These are phyloP conservation scores for Mycena galericulata DNA, from an alignment of 768 basidiomycete species.

Conservation along the genomic window DNA sequence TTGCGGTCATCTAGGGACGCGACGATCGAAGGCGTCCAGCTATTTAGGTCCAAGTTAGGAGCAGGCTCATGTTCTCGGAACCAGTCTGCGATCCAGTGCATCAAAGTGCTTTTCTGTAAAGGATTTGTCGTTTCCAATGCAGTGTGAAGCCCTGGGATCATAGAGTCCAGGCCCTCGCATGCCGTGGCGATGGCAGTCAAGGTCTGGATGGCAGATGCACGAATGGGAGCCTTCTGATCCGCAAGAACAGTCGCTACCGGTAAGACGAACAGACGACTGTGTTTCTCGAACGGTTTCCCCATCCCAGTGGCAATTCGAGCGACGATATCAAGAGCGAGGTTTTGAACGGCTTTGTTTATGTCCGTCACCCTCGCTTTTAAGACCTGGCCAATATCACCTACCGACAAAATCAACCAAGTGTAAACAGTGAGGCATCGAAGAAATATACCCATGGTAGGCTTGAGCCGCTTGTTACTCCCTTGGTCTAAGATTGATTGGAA, in stretches of 20 bases:
- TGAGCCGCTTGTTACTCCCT: conserved; percentile 92
- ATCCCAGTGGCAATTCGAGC: conserved; percentile 92
- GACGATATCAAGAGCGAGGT: conserved; percentile 90
- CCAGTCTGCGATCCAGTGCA: conserved; percentile 86
- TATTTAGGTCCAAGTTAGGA: conserved; percentile 72
- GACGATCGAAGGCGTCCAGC: conserved; percentile 75
- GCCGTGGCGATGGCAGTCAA: conserved; percentile 87
- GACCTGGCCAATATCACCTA: conserved; percentile 91
- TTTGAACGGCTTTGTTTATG: conserved; percentile 94
- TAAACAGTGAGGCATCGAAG: background rate
- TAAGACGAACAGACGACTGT: conserved; percentile 78
- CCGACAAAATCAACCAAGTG: conserved; percentile 15
- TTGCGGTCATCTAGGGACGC: conserved; percentile 91
- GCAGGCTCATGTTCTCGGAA: conserved; percentile 73
- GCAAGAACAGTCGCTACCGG: conserved; percentile 88
- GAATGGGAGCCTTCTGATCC: conserved; percentile 92
- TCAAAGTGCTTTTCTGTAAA: conserved; percentile 80
- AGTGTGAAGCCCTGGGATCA: conserved; percentile 82
- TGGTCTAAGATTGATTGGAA: conserved; percentile 89
- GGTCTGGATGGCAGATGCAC: conserved; percentile 81
- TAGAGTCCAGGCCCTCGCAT: conserved; percentile 85
- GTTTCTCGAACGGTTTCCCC: conserved; percentile 95
- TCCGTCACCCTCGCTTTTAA: conserved; percentile 91
- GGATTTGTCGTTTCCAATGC: conserved; percentile 91
- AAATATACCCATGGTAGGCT: conserved; percentile 83